Base-by-base conservation (phyloP, 257 asterid genomes). In the Lycium ferocissimum region DNA sequence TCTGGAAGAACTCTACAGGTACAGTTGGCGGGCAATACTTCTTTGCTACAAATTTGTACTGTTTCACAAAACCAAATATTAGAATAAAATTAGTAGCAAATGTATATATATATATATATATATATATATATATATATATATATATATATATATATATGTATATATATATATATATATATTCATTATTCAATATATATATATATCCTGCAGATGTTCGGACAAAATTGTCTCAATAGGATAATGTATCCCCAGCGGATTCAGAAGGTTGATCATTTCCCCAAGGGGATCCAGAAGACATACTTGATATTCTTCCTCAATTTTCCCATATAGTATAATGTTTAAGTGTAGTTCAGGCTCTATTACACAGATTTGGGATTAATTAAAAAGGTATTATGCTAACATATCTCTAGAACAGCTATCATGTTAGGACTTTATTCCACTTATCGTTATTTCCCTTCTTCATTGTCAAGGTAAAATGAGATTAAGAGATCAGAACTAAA, bases 41-140 rank as follows among this genome's bases (percentile, higher is more conserved):
- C 97, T 95, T 97, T n/a, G 99, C 99, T 9, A 90, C 99, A 85
- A 97, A 97, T 89, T 97, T 97, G 86, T 97, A 95, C 99, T 97
- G 98, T 56, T 85, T 20, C 84, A 87, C 2, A 83, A 76, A 76
- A 11, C 40, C 84, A 87, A 43, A 33, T 80, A 61, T 58, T 45
- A 43, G 47, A 65, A 7, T 20, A 73, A 61, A 84, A 18, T 9
- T 26, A 59, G 22, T 43, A 13, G 54, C 6, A 17, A 13, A 35
- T 76, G 15, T n/a, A 35, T n/a, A n/a, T n/a, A n/a, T n/a, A n/a
- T n/a, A n/a, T n/a, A n/a, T n/a, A n/a, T n/a, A n/a, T n/a, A n/a
- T n/a, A n/a, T n/a, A n/a, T n/a, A n/a, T n/a, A n/a, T n/a, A n/a
- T n/a, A n/a, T n/a, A n/a, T n/a, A n/a, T n/a, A n/a, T n/a, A n/a